phyloP scores from a whole-genome alignment of 164 flowering plant genomes.

The Protea cynaroides region DNA sequence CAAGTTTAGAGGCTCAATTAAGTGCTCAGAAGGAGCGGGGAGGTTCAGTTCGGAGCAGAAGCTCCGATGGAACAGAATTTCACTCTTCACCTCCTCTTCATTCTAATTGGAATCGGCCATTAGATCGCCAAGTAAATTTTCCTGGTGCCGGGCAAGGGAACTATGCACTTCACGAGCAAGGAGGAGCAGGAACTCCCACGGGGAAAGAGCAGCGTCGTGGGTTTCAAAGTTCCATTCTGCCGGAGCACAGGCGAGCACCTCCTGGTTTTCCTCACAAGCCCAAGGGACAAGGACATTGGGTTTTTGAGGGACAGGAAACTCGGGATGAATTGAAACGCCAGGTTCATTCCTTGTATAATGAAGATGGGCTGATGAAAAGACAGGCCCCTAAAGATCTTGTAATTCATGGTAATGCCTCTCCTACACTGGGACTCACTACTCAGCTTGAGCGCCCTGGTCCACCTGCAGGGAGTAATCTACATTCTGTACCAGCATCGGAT shows the following conservation, averaged over 20 bases:
- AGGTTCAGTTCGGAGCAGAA: slow-evolving; percentile 11
- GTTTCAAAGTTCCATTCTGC: slow-evolving; percentile 13
- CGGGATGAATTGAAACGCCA: slow-evolving; percentile 8
- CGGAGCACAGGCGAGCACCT: slow-evolving; percentile 17
- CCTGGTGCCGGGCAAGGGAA: slow-evolving; percentile 2
- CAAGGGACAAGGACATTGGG: slow-evolving; percentile 27
- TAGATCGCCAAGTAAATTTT: slow-evolving; percentile 13
- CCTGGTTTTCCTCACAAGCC: slow-evolving; percentile 47
- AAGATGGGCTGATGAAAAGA: slow-evolving; percentile 13
- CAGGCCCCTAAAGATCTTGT: neutral
- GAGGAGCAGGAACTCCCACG: slow-evolving; percentile 12
- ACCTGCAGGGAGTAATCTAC: slow-evolving; percentile 46
- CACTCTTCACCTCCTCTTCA: neutral
- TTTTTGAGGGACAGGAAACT: slow-evolving; percentile 11
- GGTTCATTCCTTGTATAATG: neutral
- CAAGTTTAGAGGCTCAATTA: slow-evolving; percentile 2
- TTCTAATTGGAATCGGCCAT: slow-evolving; percentile 14
- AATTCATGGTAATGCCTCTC: slow-evolving; percentile 6
- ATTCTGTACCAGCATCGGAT: slow-evolving; percentile 43
- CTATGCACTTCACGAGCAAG: slow-evolving; percentile 12
- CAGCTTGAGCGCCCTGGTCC: slow-evolving; percentile 68
- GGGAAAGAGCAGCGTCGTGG: slow-evolving; percentile 18
- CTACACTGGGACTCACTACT: slow-evolving; percentile 19
- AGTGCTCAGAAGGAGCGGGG: slow-evolving; percentile 12
- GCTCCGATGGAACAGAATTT: slow-evolving; percentile 10